Percentiles rank a stretch among this genome's conserved stretches.
These are phyloP conservation scores for Rhododendron mucronatum DNA, from an alignment of 148 eudicot species.

Conservation along the genomic window DNA sequence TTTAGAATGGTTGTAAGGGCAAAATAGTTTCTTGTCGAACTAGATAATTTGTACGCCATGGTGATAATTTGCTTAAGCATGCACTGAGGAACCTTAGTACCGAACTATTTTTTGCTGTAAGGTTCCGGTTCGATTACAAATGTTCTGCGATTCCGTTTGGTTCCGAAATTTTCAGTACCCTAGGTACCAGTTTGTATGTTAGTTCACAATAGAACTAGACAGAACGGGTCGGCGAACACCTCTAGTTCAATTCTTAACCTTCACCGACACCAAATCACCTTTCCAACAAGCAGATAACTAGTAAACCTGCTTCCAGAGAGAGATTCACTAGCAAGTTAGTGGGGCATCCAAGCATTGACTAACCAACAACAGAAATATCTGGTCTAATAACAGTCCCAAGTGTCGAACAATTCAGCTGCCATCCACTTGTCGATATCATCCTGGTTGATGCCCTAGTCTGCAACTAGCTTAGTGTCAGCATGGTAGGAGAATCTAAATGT, in stretches of 20 bases:
- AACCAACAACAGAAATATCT: not conserved
- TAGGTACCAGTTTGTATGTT: not conserved
- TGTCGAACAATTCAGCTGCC: not conserved
- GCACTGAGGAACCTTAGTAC: not conserved
- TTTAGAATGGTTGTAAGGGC: not conserved
- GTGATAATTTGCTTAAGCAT: not conserved
- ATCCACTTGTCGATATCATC: not conserved
- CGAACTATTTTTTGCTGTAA: not conserved
- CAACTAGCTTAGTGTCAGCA: not conserved
- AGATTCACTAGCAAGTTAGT: not conserved
- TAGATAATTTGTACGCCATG: not conserved
- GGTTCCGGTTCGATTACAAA: not conserved
- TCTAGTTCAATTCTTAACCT: not conserved
- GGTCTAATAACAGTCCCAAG: not conserved
- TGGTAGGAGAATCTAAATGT: not conserved
- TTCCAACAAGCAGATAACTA: not conserved
- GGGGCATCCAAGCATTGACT: not conserved
- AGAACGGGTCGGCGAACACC: not conserved
- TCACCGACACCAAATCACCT: not conserved
- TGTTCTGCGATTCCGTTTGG: not conserved
- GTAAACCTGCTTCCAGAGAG: not conserved
- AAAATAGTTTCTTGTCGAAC: not conserved
- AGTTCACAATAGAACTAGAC: not conserved
- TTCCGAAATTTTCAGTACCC: not conserved
- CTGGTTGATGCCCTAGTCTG: not conserved